phyloP scores from a whole-genome alignment of 192 early-diverging fungal species.

The Coemansia sp. region DNA sequence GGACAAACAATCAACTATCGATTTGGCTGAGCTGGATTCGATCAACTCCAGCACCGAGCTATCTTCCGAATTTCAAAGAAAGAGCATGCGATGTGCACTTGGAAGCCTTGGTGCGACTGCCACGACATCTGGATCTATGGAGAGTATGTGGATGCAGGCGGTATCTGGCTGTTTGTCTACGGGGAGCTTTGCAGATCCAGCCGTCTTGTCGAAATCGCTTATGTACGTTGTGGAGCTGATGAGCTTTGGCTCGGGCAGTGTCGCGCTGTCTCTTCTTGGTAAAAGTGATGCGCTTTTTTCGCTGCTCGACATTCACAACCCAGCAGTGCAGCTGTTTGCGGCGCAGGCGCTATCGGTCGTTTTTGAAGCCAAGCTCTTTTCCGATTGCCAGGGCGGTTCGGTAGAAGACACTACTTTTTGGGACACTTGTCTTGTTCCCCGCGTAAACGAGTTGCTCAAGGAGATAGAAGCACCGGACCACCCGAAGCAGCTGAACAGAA shows the following conservation, averaged over 20 bases:
- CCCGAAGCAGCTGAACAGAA: constrained; percentile 55
- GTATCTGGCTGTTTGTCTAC: constrained; percentile 5
- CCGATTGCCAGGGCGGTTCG: not conserved
- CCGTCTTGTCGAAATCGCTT: constrained; percentile 21
- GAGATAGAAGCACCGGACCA: constrained; percentile 7
- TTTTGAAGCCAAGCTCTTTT: constrained; percentile 22
- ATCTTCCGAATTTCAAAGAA: constrained; percentile 17
- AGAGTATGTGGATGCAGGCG: constrained; percentile 19
- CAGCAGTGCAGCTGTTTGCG: constrained; percentile 21
- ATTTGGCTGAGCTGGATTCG: constrained; percentile 23
- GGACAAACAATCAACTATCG: not conserved
- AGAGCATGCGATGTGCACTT: constrained; percentile 27
- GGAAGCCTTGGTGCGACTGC: not conserved
- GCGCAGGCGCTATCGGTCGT: constrained; percentile 28
- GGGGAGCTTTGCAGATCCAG: constrained; percentile 1
- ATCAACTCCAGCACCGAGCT: constrained; percentile 27
- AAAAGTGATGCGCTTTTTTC: constrained; percentile 15
- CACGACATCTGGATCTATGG: not conserved
- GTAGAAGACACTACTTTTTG: constrained; percentile 13
- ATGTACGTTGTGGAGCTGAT: constrained; percentile 34
- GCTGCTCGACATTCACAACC: constrained; percentile 14
- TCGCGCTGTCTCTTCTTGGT: constrained; percentile 24
- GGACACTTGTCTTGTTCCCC: constrained; percentile 13
- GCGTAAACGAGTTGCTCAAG: constrained; percentile 15
- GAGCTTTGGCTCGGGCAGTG: constrained; percentile 19